A percentile compares a stretch with the other conserved stretches of the same genome.
Evolutionary conservation across 2,329 filamentous ascomycete genomes (phyloP).

Genomic region (Verticillium nubilum): DNA sequence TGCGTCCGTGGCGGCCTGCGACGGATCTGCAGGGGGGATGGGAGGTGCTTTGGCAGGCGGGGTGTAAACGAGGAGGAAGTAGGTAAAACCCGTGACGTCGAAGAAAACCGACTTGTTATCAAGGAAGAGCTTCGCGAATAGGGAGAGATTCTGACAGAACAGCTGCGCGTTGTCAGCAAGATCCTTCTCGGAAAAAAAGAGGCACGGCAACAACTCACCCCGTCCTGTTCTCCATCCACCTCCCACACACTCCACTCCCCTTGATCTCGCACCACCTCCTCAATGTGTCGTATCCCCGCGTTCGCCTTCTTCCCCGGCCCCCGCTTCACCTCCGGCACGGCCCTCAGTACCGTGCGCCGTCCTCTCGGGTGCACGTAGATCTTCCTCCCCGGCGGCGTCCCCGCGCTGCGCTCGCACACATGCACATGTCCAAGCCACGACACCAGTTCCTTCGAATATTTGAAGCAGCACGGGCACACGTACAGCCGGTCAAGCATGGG

Average conservation of each 20-base stretch:
- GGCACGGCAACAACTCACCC: conserved; percentile 39
- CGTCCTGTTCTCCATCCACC: conserved; percentile 82
- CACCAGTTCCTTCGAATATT: conserved; percentile 67
- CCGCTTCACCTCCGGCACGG: conserved; percentile 20
- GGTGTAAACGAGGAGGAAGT: conserved; percentile 83
- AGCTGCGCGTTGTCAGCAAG: conserved; percentile 39
- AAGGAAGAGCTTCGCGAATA: conserved; percentile 95
- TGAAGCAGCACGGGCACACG: conserved; percentile 91
- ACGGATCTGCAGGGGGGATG: background rate
- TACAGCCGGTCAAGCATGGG: conserved; percentile 65
- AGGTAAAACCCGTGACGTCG: conserved; percentile 89
- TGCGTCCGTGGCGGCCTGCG: conserved; percentile 5
- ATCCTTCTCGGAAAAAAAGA: background rate
- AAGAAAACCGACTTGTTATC: conserved; percentile 99
- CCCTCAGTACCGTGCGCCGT: conserved; percentile 31
- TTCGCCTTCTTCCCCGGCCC: conserved; percentile 28
- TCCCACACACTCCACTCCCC: conserved; percentile 85
- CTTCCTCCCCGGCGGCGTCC: conserved; percentile 57
- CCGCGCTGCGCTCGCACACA: conserved; percentile 45
- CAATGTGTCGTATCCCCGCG: conserved; percentile 29
- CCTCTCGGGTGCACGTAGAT: conserved; percentile 63
- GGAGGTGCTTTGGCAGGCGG: conserved; percentile 30
- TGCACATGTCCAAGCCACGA: conserved; percentile 54
- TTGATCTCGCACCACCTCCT: conserved; percentile 47
- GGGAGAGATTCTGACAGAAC: conserved; percentile 90